Evolutionary conservation across 495 filamentous ascomycete species (phyloP).

Genomic region (Xeromyces bisporus): DNA sequence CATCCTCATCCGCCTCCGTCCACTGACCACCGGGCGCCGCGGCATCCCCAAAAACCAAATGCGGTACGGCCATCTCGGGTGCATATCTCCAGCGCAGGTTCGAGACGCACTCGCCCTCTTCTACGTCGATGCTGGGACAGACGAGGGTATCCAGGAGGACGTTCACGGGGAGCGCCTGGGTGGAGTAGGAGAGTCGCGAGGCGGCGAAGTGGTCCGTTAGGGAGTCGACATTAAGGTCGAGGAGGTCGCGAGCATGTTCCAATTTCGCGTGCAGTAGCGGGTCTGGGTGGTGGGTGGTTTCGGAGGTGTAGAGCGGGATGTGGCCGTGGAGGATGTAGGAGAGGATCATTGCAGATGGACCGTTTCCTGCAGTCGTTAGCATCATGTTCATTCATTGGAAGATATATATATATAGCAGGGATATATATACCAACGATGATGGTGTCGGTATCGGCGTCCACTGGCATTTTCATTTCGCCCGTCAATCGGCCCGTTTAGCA

Average conservation of each 20-base stretch:
- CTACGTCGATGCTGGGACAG: constrained; percentile 45
- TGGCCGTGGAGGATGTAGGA: constrained; percentile 53
- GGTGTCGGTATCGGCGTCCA: constrained; percentile 30
- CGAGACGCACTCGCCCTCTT: constrained; percentile 29
- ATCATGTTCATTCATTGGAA: not conserved
- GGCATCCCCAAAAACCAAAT: constrained; percentile 41
- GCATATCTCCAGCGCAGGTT: constrained; percentile 40
- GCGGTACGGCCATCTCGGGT: constrained; percentile 35
- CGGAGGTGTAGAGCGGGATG: constrained; percentile 38
- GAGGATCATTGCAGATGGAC: constrained; percentile 49
- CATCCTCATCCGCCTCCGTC: no score
- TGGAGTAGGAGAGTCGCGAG: constrained; percentile 45
- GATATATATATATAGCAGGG: not conserved
- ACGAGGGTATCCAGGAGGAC: constrained; percentile 47
- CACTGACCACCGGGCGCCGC: constrained; percentile 43
- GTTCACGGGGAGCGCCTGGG: constrained; percentile 47
- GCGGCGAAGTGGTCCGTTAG: constrained; percentile 47
- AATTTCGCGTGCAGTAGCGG: constrained; percentile 41
- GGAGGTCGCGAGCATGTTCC: constrained; percentile 20
- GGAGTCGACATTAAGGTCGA: constrained; percentile 28
- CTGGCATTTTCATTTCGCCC: no score
- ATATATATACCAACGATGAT: constrained; percentile 29
- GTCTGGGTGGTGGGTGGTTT: constrained; percentile 41
- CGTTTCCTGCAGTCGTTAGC: constrained; percentile 30
- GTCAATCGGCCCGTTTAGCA: no score